Evolutionary conservation across 1,284 basidiomycete genomes (phyloP), one percentile per base, ranked within the genome.

Genomic region (Trametes pubescens): DNA sequence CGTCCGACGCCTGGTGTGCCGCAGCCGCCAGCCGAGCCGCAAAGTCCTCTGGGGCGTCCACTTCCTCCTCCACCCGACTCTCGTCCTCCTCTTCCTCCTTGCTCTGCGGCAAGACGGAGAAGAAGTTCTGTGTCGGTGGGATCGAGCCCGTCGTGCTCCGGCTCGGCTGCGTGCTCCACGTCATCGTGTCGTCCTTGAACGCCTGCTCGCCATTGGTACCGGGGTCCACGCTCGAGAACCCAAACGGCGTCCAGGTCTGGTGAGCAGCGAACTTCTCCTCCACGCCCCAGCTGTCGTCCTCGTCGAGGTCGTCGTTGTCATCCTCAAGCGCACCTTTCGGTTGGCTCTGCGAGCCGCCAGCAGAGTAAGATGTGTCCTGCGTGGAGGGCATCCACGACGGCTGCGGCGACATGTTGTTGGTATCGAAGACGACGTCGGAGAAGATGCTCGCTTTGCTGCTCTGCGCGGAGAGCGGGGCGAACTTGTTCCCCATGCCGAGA

Each of bases 261-360:
- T 84, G 78, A 34, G 80, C 78, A 3, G 81, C 78, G 61, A 89
- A 77, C 70, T 86, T 88, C 65, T 88, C 88, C 47, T 89, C 86
- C 44, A 89, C 76, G 11, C 86, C 87, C 89, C 90, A 92, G 72
- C 88, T 91, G 70, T 91, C 89, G 53, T 90, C 87, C 37, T 87
- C 87, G 60, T 87, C 85, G 35, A 79, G 62, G 46, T 76, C 73
- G 55, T 75, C 40, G 22, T 55, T 40, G 40, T 29, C 16, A 18
- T 55, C 43, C 26, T 65, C 53, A n/a, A n/a, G 35, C 24, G 10
- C 22, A 21, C 44, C 40, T 37, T 29, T 44, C 22, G 24, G 43
- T 16, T 75, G 62, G 7, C 74, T 75, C 49, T 76, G 76, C 21
- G 73, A 73, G 67, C 77, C 68, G 61, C 82, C 76, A 22, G 78